Evolutionary conservation across 768 basidiomycete species (phyloP), one percentile per base, ranked within the genome.

Genomic region (Boletus pseudo-olivaceus): DNA sequence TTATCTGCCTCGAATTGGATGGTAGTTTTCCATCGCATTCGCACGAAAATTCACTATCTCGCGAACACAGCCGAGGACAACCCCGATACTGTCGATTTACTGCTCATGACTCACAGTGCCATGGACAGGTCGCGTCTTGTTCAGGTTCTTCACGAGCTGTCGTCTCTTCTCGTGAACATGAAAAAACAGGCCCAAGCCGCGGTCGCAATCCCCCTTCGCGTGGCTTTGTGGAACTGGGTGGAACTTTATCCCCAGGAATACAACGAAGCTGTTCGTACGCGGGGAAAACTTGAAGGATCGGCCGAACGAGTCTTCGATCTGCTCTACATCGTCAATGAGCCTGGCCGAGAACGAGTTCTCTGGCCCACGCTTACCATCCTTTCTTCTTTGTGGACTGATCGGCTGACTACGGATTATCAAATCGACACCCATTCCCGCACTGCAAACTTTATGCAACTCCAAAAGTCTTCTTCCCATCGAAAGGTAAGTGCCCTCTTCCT

Each of bases 141-240:
- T 0, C 80, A 85, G 57, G 76, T 93, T 15, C 72, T 96, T 41
- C 85, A 86, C 66, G 93, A 95, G 65, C 66, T 94, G 1, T 88
- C 89, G 0, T 89, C 88, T 1, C 76, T 91, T 5, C 81, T 96
- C 29, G 82, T 95, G 23, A 89, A 87, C 64, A 87, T 96, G 84
- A 83, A 82, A 58, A 78, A 76, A 33, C 84, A 89, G 38, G 81
- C 85, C 0, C 90, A 92, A 54, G 69, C 80, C 14, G 84, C 87
- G 1, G 78, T 94, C 45, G 83, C 91, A 0, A 74, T 81, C 27
- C 82, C 87, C 27, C 77, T 96, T 34, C 82, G 91, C 20, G 77
- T 80, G 29, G 90, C 90, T 1, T 75, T 96, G 27, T 95, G 93
- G 93, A 92, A 88, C 58, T 96, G 92, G 92, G 84, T 95, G 32